Evolutionary conservation across 176 grass and related monocot genomes (phyloP).

Genomic region (Carex pumila): DNA sequence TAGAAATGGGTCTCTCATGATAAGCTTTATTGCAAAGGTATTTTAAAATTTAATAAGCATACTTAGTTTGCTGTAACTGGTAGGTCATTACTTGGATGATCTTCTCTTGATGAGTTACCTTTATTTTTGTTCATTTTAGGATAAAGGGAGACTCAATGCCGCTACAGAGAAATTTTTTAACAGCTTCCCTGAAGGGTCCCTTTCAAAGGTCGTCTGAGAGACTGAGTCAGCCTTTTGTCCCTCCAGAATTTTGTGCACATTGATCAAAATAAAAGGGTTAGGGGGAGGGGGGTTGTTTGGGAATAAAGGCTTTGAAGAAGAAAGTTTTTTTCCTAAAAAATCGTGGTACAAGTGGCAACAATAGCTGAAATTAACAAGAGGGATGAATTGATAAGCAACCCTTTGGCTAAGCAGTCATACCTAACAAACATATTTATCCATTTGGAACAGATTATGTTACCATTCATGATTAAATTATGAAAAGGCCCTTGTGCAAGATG

Average conservation of each 20-base stretch:
- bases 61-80: background rate
- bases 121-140: background rate
- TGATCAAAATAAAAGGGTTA: background rate
- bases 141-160: background rate
- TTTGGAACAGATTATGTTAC: background rate
- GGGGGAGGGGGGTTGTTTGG: background rate
- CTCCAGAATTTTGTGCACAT: background rate
- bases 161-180: background rate
- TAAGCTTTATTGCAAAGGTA: slow-evolving; percentile 91
- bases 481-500: background rate
- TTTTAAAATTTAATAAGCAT: background rate
- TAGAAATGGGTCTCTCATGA: slow-evolving; percentile 45
- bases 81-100: background rate
- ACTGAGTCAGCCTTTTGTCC: background rate
- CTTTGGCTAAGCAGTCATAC: background rate
- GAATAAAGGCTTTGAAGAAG: too few species aligned
- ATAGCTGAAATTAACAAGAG: background rate
- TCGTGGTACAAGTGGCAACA: background rate
- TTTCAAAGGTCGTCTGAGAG: background rate
- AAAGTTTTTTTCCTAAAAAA: background rate
- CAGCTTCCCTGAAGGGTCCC: slow-evolving; percentile 4
- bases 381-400: background rate
- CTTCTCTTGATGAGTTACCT: background rate
- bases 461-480: background rate
- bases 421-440: background rate